A percentile compares a stretch with the other conserved stretches of the same genome.
phyloP scores from a whole-genome alignment of 345 rosid species.

The Citrus sinensis region DNA sequence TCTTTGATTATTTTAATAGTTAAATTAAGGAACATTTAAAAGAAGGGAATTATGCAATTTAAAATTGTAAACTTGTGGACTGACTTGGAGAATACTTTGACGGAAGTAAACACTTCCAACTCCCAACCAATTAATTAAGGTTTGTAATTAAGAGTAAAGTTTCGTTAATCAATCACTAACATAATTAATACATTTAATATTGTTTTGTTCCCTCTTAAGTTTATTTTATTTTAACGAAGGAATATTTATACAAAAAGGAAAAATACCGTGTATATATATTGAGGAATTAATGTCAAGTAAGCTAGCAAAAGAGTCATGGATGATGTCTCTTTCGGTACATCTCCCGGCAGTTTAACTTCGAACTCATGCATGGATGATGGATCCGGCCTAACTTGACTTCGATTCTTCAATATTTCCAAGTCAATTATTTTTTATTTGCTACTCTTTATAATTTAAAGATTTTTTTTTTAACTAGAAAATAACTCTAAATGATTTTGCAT shows the following conservation, averaged over 20 bases:
- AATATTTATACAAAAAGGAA: too few relatives aligned
- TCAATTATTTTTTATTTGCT: neutral
- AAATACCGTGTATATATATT: too few relatives aligned
- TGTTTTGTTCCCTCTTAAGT: too few relatives aligned
- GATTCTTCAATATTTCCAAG: slow-evolving; percentile 1
- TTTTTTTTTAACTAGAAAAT: neutral
- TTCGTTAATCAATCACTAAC: neutral
- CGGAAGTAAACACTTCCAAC: neutral
- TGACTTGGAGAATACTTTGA: neutral
- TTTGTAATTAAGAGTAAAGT: neutral
- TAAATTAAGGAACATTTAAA: slow-evolving; percentile 3
- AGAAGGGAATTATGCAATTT: neutral
- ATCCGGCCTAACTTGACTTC: slow-evolving; percentile 9
- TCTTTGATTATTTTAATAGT: neutral
- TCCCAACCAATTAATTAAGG: slow-evolving; percentile 2
- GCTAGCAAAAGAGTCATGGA: neutral
- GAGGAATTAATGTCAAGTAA: too few relatives aligned
- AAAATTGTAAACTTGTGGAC: slow-evolving; percentile 1
- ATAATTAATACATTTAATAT: too few relatives aligned
- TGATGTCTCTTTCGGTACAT: neutral
- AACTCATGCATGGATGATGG: neutral
- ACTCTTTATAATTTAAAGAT: neutral
- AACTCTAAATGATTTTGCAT: neutral
- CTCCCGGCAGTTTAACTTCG: neutral
- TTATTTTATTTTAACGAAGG: too few relatives aligned